Conservation (phyloP, 495 filamentous ascomycete species). For the Cenococcum geophilum region DNA sequence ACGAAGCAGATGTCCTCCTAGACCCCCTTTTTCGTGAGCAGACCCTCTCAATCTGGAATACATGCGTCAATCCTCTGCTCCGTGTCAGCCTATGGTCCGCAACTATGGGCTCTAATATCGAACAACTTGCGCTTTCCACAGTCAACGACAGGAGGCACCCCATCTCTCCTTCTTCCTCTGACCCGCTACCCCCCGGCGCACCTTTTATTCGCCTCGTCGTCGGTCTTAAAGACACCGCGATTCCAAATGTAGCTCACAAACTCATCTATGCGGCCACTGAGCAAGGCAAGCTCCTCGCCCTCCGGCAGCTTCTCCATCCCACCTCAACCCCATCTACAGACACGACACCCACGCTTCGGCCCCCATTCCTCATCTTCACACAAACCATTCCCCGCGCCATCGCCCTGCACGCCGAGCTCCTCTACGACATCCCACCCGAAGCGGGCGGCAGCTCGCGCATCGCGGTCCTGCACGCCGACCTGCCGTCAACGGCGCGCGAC, state of each 20-base stretch:
- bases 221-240: slow-evolving; percentile 88
- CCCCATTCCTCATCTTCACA: slow-evolving; percentile 89
- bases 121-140: slow-evolving; percentile 62
- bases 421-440: slow-evolving; percentile 86
- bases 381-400: slow-evolving; percentile 87
- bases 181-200: slow-evolving; percentile 33
- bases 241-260: slow-evolving; percentile 83
- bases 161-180: slow-evolving; percentile 26
- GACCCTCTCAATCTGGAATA: slow-evolving; percentile 77
- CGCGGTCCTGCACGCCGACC: slow-evolving; percentile 81
- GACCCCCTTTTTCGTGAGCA: slow-evolving; percentile 88
- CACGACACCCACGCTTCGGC: slow-evolving; percentile 58
- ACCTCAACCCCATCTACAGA: slow-evolving; percentile 49
- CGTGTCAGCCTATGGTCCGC: slow-evolving; percentile 85
- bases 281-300: slow-evolving; percentile 82
- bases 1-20: slow-evolving; percentile 92
- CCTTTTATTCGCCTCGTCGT: slow-evolving; percentile 79
- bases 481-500: slow-evolving; percentile 68
- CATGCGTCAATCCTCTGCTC: slow-evolving; percentile 60
- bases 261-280: slow-evolving; percentile 90
- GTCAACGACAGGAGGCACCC: slow-evolving; percentile 46
- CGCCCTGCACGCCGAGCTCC: slow-evolving; percentile 80
- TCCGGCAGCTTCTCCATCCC: slow-evolving; percentile 87
- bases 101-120: slow-evolving; percentile 90
- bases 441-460: slow-evolving; percentile 82